Evolutionary conservation across 768 basidiomycete genomes (phyloP).

Genomic region (Termitomyces sp.): DNA sequence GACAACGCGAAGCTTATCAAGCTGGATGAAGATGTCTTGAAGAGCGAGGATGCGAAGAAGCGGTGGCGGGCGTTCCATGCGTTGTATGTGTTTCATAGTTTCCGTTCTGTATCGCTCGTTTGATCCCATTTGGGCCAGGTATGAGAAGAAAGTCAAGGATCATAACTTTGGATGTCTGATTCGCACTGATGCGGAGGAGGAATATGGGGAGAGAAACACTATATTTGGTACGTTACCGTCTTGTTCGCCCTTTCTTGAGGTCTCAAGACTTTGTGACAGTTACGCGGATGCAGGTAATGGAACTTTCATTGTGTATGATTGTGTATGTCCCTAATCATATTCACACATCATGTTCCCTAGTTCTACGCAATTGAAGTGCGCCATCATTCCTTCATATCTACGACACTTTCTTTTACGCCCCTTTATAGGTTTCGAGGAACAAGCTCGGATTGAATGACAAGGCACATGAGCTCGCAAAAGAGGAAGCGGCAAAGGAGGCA

Average conservation of each 20-base stretch:
- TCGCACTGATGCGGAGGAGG: conserved; percentile 67
- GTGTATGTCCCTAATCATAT: neutral
- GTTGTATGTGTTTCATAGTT: conserved; percentile 31
- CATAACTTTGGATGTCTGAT: conserved; percentile 97
- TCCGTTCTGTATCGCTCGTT: neutral
- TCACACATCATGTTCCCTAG: conserved; percentile 24
- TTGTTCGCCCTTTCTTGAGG: conserved; percentile 2
- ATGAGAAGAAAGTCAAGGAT: conserved; percentile 87
- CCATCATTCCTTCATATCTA: neutral
- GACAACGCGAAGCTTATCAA: conserved; percentile 41
- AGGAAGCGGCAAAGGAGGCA: conserved; percentile 60
- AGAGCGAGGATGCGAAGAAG: conserved; percentile 81
- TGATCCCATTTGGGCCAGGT: conserved; percentile 35
- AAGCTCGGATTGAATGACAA: conserved; percentile 84
- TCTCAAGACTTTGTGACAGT: conserved; percentile 29
- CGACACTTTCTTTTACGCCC: neutral
- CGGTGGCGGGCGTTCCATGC: conserved; percentile 88
- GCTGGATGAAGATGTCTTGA: conserved; percentile 91
- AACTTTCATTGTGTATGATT: neutral
- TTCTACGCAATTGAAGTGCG: conserved; percentile 89
- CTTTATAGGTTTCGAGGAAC: conserved; percentile 79
- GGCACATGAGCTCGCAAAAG: conserved; percentile 77
- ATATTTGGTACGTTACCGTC: conserved; percentile 66
- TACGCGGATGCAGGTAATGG: conserved; percentile 59
- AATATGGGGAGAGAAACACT: conserved; percentile 89